Evolutionary conservation across 2,329 filamentous ascomycete species (phyloP).

Genomic region (Chaetomiaceae sp.): DNA sequence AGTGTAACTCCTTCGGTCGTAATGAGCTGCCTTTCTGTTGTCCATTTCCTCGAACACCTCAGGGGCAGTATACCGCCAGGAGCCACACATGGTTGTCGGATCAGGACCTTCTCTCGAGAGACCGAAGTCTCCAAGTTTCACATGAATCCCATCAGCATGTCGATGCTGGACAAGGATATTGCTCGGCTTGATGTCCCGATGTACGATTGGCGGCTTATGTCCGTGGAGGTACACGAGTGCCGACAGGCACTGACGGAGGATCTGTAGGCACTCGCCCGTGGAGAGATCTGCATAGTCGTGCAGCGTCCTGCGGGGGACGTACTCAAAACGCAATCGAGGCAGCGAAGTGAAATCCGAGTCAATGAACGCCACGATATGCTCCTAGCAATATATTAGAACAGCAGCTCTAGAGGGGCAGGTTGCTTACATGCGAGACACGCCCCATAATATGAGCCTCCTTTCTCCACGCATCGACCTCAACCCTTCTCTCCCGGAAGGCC

Average conservation of each 20-base stretch:
- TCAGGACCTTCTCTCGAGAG: background rate
- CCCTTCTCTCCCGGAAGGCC: background rate
- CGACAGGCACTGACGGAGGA: background rate
- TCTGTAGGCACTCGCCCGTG: background rate
- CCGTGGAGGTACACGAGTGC: background rate
- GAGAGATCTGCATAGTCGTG: background rate
- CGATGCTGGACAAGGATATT: conserved; percentile 1
- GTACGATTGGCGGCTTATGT: background rate
- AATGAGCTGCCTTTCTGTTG: too few relatives aligned
- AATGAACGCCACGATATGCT: background rate
- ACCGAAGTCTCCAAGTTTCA: conserved; percentile 1
- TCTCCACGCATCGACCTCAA: background rate
- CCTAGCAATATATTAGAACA: background rate
- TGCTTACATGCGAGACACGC: conserved; percentile 1
- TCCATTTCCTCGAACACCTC: too few relatives aligned
- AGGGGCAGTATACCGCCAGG: background rate
- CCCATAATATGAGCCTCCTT: conserved; percentile 1
- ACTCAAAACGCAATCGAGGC: background rate
- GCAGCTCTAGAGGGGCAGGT: background rate
- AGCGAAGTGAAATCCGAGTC: background rate
- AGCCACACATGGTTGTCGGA: background rate
- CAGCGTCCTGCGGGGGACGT: background rate
- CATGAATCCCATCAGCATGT: background rate
- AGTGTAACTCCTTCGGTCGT: background rate
- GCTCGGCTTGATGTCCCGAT: background rate